phyloP scores from a whole-genome alignment of 345 rosid genomes.

The Populus davidiana region DNA sequence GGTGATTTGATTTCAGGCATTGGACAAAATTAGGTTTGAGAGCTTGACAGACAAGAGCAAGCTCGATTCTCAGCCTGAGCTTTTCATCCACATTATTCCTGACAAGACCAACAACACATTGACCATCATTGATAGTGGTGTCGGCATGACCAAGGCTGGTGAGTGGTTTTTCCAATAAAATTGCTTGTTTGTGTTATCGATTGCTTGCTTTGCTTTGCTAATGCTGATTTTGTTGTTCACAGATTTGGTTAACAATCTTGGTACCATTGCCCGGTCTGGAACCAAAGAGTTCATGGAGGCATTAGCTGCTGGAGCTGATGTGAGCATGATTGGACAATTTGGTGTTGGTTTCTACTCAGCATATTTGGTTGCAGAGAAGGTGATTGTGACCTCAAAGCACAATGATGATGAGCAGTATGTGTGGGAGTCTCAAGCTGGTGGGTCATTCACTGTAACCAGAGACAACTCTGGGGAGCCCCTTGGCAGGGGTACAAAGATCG shows the following conservation, averaged over 20 bases:
- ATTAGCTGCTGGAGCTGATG: constrained; percentile 83
- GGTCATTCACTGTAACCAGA: constrained; percentile 78
- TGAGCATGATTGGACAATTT: constrained; percentile 86
- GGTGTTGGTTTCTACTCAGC: constrained; percentile 89
- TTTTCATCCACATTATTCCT: constrained; percentile 76
- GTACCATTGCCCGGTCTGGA: constrained; percentile 87
- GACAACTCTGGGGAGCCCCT: constrained; percentile 66
- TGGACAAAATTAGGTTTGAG: constrained; percentile 87
- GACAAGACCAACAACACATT: constrained; percentile 65
- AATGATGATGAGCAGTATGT: constrained; percentile 84
- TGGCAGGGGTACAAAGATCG: constrained; percentile 82
- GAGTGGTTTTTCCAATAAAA: background rate
- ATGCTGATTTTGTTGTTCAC: background rate
- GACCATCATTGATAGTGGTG: constrained; percentile 71
- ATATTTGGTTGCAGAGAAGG: constrained; percentile 80
- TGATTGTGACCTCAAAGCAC: constrained; percentile 70
- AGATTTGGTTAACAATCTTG: constrained; percentile 89
- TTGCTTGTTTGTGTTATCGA: background rate
- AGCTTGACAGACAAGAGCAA: constrained; percentile 86
- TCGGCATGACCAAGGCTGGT: constrained; percentile 96
- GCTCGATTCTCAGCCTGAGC: constrained; percentile 79
- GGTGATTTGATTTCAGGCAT: constrained; percentile 40
- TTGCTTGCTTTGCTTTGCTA: background rate
- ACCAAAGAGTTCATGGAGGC: constrained; percentile 93
- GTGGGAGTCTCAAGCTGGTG: constrained; percentile 96